Evolutionary conservation across 1,284 basidiomycete species (phyloP), one percentile per base, ranked within the genome.

Genomic region (Phellopilus nigrolimitatus): DNA sequence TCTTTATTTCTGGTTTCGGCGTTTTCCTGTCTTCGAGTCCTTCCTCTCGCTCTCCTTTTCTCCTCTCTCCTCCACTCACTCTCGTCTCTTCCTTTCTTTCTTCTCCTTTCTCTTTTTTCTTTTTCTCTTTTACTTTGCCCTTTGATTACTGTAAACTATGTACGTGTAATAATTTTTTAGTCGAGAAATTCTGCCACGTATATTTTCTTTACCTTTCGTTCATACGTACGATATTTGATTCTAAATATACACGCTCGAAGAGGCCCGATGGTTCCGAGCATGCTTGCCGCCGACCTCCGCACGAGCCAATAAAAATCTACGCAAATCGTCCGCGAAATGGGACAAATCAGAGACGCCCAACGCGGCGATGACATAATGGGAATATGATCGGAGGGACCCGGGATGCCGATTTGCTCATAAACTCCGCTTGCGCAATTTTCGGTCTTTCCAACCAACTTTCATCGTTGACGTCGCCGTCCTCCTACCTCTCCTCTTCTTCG

Each of bases 361-460:
- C 24, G 24, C 21, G 44, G 24, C 27, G 17, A 41, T 42, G 48
- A 36, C 48, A 39, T 39, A 49, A 49, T 21, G 12, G n/a, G 24
- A 27, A 48, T 25, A 24, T 12, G 4, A 15, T 49, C 48, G 48
- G 48, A 40, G 19, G 30, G 31, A 33, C 27, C 31, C 48, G 48
- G 48, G 48, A 43, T 15, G 36, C 39, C 10, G n/a, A 10, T 17
- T 17, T n/a, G 6, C 22, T 43, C 48, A 50, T 43, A 50, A 43
- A 43, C 7, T 27, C 30, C 48, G n/a, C 37, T 13, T 19, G 47
- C 36, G 31, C 45, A 9, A 19, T 17, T 17, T 17, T 19, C 17
- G 17, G 12, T 28, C 47, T 49, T 49, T 50, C 43, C 43, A 34
- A 42, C 25, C 34, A 15, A 31, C 10, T 22, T 33, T n/a, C n/a